Evolutionary conservation across 257 asterid genomes (phyloP), one percentile per base, ranked within the genome.

Genomic region (Eucommia ulmoides): DNA sequence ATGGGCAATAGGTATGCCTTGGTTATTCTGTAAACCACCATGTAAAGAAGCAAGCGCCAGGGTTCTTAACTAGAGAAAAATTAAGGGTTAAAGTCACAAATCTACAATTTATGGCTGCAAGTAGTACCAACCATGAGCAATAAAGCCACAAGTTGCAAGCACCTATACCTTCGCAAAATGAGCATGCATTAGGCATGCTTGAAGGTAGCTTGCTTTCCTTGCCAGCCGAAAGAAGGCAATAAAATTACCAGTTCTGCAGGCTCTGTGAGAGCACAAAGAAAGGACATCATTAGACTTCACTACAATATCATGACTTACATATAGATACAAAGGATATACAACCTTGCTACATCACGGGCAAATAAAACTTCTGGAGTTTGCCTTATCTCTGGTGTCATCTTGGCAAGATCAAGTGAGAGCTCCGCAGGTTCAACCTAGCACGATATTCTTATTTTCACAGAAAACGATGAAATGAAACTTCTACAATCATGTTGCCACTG

Each of bases 361-460:
- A 89, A 89, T 51, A 85, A 65, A 23, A 89, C 75, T 67, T 89
- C 92, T 45, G 88, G 78, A 44, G 93, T 80, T 72, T 83, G 96
- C 64, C 98, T 76, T 79, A 89, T 67, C 62, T 76, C 92, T 50
- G 84, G 89, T 41, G 96, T 72, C 98, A 89, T 89, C 86, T 85
- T 89, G 65, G 96, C 94, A 63, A 89, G 75, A 77, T 89, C 98
- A 61, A 85, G 94, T 3, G 98, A 89, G 64, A 89, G 83, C 88
- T 89, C 98, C 69, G 94, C 93, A 76, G 98, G 98, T 79, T 89
- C 98, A 79, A 89, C 98, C 98, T 89, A 83, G 64, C 69, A 85
- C 58, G 63, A 73, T 67, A 50, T 64, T 75, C 75, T 72, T 74
- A 78, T 60, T 71, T 69, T 71, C 64, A 66, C 45, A 55, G 61